Evolutionary conservation across 2,329 filamentous ascomycete species (phyloP).

Genomic region (Ustulina deusta): DNA sequence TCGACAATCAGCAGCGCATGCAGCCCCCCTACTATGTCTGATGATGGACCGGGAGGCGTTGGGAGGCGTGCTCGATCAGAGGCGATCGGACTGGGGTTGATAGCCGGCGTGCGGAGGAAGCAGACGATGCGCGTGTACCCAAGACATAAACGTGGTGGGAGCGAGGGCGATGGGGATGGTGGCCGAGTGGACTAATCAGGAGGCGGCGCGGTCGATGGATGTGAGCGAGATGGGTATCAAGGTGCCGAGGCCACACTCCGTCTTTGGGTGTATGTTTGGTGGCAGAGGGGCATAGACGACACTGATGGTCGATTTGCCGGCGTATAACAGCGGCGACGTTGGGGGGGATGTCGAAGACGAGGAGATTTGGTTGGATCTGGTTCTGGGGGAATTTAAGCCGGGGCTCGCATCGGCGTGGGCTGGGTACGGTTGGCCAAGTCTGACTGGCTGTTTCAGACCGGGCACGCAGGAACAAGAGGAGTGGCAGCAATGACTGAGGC

Average conservation of each 20-base stretch:
- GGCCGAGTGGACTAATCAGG: conserved; percentile 7
- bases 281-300: not conserved
- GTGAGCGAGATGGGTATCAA: not conserved
- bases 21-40: conserved; percentile 31
- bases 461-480: conserved; percentile 31
- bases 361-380: conserved; percentile 21
- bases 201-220: conserved; percentile 16
- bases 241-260: not conserved
- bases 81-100: conserved; percentile 14
- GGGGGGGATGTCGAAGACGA: conserved; percentile 20
- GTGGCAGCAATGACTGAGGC: conserved; percentile 15
- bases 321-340: conserved; percentile 11
- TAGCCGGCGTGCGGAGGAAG: conserved; percentile 13
- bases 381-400: conserved; percentile 25
- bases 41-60: conserved; percentile 14
- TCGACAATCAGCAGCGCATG: conserved; percentile 37
- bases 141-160: conserved; percentile 30
- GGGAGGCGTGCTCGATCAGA: conserved; percentile 31
- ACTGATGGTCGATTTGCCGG: conserved; percentile 3
- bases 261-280: conserved; percentile 6
- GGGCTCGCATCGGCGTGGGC: conserved; percentile 32
- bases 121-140: conserved; percentile 22
- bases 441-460: conserved; percentile 36
- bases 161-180: conserved; percentile 12
- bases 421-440: conserved; percentile 26